Evolutionary conservation across 2,329 filamentous ascomycete genomes (phyloP).

Genomic region (Lasiodiplodia sp.): DNA sequence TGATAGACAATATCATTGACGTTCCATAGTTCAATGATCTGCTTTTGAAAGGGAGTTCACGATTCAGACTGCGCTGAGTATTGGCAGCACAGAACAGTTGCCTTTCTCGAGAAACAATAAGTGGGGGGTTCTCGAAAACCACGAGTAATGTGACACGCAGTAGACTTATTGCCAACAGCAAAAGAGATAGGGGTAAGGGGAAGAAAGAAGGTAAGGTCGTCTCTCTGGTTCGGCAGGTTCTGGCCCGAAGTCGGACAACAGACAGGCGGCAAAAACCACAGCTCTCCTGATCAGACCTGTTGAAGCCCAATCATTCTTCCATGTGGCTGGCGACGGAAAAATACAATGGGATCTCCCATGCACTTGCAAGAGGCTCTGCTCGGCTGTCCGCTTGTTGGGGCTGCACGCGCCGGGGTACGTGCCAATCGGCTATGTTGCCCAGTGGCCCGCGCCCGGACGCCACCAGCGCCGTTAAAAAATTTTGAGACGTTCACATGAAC

Average conservation of each 20-base stretch:
- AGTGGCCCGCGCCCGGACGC: slow-evolving; percentile 6
- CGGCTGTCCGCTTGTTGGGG: slow-evolving; percentile 8
- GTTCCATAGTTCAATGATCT: no score
- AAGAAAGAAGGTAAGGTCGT: neutral
- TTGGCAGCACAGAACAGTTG: no score
- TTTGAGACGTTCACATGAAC: neutral
- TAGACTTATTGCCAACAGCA: neutral
- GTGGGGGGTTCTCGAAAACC: no score
- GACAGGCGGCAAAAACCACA: neutral
- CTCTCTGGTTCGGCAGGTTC: neutral
- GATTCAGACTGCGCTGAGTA: no score
- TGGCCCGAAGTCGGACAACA: neutral
- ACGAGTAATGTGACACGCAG: neutral
- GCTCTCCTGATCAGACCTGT: neutral
- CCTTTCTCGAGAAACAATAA: no score
- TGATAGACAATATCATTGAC: neutral
- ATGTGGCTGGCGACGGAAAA: slow-evolving; percentile 10
- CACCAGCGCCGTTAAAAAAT: slow-evolving; percentile 10
- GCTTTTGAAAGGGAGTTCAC: no score
- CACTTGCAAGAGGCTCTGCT: neutral
- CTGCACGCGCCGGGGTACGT: neutral
- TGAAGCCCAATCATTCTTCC: neutral
- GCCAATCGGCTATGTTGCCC: slow-evolving; percentile 16
- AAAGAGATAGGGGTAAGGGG: neutral
- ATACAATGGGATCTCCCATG: neutral